phyloP scores from a whole-genome alignment of 2,329 filamentous ascomycete genomes.

The Alternaria incomplexa region DNA sequence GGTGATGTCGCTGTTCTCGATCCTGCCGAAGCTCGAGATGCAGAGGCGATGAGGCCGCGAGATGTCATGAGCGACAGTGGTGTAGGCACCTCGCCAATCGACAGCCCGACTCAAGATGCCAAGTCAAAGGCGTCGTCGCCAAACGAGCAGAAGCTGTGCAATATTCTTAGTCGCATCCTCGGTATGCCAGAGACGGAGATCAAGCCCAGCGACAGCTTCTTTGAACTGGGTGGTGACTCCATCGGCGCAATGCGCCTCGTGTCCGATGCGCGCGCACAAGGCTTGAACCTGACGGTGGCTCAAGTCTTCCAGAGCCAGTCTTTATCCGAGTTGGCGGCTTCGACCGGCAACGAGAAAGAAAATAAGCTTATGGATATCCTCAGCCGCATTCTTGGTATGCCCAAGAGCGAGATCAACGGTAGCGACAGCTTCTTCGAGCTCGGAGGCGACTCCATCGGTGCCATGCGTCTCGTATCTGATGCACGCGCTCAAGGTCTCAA shows the following conservation, averaged over 20 bases:
- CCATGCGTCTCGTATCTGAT: conserved; percentile 54
- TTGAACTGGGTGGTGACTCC: conserved; percentile 55
- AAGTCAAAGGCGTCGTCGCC: conserved; percentile 21
- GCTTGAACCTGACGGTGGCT: conserved; percentile 49
- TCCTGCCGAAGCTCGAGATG: conserved; percentile 37
- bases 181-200: conserved; percentile 43
- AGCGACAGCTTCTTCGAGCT: conserved; percentile 55
- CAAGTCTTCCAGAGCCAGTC: conserved; percentile 53
- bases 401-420: conserved; percentile 43
- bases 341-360: conserved; percentile 47
- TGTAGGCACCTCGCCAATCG: conserved; percentile 19
- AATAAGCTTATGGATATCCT: conserved; percentile 37
- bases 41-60: conserved; percentile 28
- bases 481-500: conserved; percentile 45
- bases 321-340: conserved; percentile 60
- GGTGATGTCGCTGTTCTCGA: conserved; percentile 38
- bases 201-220: conserved; percentile 50
- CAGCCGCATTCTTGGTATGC: conserved; percentile 37
- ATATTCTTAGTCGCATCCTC: conserved; percentile 36
- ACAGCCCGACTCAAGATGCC: conserved; percentile 3
- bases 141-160: conserved; percentile 33
- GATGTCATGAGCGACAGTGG: conserved; percentile 31
- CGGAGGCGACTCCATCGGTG: conserved; percentile 55
- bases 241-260: conserved; percentile 55
- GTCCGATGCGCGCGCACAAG: conserved; percentile 45